Percentiles rank a stretch among this genome's conserved stretches.
Evolutionary conservation across 768 basidiomycete species (phyloP).

Genomic region (Cyathus striatus): DNA sequence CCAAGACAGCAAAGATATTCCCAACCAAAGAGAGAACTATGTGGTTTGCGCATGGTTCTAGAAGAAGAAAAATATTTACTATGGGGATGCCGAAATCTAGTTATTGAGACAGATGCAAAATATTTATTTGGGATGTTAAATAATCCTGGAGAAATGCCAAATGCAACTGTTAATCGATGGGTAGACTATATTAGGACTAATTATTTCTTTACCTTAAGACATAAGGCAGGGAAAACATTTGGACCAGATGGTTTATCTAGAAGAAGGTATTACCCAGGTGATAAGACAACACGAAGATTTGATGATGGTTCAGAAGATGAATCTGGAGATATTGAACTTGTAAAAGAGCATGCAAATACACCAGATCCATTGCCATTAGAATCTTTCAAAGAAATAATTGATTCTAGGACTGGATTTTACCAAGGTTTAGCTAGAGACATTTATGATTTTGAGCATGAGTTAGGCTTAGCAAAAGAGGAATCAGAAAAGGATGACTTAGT

Average conservation of each 20-base stretch:
- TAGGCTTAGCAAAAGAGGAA: not conserved
- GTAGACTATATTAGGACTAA: constrained; percentile 21
- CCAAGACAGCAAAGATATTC: constrained; percentile 25
- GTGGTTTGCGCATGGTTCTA: constrained; percentile 23
- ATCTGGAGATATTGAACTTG: not conserved
- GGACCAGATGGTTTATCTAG: constrained; percentile 27
- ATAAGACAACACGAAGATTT: constrained; percentile 3
- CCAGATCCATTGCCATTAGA: constrained; percentile 6
- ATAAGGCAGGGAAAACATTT: constrained; percentile 19
- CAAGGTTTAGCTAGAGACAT: not conserved
- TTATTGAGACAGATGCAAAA: constrained; percentile 23
- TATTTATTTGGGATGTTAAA: constrained; percentile 29
- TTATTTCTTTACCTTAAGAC: constrained; percentile 25
- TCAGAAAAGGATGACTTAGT: not conserved
- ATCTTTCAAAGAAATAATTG: constrained; percentile 6
- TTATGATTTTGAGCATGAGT: not conserved
- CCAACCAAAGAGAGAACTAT: constrained; percentile 35
- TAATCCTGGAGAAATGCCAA: constrained; percentile 27
- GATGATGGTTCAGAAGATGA: not conserved
- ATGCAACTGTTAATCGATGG: constrained; percentile 30
- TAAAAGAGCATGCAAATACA: not conserved
- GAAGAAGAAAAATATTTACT: constrained; percentile 12
- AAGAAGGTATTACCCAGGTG: constrained; percentile 7
- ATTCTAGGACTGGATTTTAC: constrained; percentile 5
- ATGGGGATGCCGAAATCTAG: constrained; percentile 19